A percentile compares a stretch with the other conserved stretches of the same genome.
Evolutionary conservation across 495 filamentous ascomycete species (phyloP).

Genomic region (Penicillium macrosclerotiorum): DNA sequence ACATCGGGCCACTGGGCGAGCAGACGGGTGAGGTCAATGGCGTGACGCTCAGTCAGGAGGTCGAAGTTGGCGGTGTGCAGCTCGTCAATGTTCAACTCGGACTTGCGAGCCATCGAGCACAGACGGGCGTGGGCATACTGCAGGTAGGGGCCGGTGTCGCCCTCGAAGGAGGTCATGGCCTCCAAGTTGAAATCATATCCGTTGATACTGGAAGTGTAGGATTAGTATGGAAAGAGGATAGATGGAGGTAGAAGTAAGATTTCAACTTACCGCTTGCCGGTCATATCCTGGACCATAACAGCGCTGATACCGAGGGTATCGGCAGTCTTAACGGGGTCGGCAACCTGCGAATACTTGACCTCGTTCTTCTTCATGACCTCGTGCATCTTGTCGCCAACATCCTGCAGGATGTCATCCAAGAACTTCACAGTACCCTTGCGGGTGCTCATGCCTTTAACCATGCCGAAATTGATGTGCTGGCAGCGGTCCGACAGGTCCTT

Average conservation of each 20-base stretch:
- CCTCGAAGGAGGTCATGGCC: slow-evolving; percentile 68
- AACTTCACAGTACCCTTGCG: slow-evolving; percentile 69
- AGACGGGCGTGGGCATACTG: slow-evolving; percentile 70
- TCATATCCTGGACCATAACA: slow-evolving; percentile 74
- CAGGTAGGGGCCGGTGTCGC: slow-evolving; percentile 68
- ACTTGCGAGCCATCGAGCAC: slow-evolving; percentile 59
- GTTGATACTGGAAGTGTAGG: slow-evolving; percentile 50
- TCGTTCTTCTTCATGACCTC: slow-evolving; percentile 67
- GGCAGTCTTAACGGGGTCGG: slow-evolving; percentile 53
- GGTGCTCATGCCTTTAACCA: slow-evolving; percentile 69
- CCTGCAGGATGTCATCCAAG: slow-evolving; percentile 63
- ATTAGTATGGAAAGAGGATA: background rate
- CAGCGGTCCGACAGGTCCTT: slow-evolving; percentile 60
- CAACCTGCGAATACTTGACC: slow-evolving; percentile 63
- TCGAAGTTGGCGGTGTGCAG: slow-evolving; percentile 53
- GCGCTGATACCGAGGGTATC: slow-evolving; percentile 62
- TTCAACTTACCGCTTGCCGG: slow-evolving; percentile 58
- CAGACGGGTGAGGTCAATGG: slow-evolving; percentile 56
- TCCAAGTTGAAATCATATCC: slow-evolving; percentile 68
- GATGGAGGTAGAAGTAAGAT: background rate
- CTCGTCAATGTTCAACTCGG: slow-evolving; percentile 39
- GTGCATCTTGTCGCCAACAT: slow-evolving; percentile 69
- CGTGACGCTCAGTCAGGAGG: slow-evolving; percentile 55
- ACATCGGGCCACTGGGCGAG: slow-evolving; percentile 65
- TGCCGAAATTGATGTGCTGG: slow-evolving; percentile 72